These are phyloP conservation scores for Prunus davidiana DNA, from an alignment of 306 rosid genomes.

Conservation along the genomic window DNA sequence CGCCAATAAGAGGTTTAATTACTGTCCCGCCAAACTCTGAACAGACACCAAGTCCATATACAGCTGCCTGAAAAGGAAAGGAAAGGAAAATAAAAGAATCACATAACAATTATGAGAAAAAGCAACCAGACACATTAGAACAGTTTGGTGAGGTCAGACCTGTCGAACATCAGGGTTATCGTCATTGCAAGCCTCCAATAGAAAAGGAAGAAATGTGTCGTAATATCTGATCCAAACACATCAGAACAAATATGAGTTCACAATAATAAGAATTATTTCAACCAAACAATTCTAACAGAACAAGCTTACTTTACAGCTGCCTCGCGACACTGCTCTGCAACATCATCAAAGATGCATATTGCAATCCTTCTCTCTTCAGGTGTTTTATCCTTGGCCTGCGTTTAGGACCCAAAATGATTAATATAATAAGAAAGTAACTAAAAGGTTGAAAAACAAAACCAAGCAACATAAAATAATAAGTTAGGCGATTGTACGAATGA, in stretches of 20 bases:
- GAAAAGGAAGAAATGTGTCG: conserved; percentile 86
- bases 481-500: neutral
- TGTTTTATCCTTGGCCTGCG: conserved; percentile 92
- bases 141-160: conserved; percentile 45
- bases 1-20: conserved; percentile 82
- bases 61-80: conserved; percentile 72
- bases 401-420: conserved; percentile 3
- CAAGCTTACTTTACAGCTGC: conserved; percentile 75
- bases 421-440: neutral
- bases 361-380: conserved; percentile 98
- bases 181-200: conserved; percentile 97
- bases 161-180: conserved; percentile 94
- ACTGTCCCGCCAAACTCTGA: conserved; percentile 92
- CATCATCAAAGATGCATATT: conserved; percentile 96
- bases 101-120: neutral
- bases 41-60: conserved; percentile 98
- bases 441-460: neutral
- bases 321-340: conserved; percentile 98
- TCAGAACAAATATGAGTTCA: conserved; percentile 1
- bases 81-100: conserved; percentile 18
- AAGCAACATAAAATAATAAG: neutral
- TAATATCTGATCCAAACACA: conserved; percentile 69
- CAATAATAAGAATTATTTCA: neutral
- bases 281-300: neutral
- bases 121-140: neutral